phyloP scores from a whole-genome alignment of 495 filamentous ascomycete species.

The Hypoxylon fragiforme region DNA sequence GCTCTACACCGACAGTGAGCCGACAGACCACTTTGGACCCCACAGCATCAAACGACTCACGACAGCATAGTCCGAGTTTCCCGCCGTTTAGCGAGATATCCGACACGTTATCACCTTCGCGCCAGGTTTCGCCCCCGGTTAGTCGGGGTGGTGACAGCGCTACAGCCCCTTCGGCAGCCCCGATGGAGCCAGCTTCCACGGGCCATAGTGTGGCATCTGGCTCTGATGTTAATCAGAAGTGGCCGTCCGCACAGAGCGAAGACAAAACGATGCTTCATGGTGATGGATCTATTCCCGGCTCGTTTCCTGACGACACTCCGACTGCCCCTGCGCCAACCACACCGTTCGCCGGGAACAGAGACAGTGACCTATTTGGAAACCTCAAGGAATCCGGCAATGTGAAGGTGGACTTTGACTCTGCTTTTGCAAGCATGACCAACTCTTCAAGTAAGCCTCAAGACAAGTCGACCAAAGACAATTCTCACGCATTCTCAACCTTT shows the following conservation, averaged over 20 bases:
- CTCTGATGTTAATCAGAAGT: conserved; percentile 35
- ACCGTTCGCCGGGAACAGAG: conserved; percentile 34
- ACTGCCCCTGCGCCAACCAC: conserved; percentile 51
- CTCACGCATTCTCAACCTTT: conserved; percentile 50
- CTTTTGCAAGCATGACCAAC: conserved; percentile 65
- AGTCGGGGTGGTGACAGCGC: conserved; percentile 65
- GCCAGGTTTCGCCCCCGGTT: conserved; percentile 77
- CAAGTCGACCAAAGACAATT: conserved; percentile 33
- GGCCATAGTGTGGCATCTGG: conserved; percentile 43
- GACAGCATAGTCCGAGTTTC: conserved; percentile 73
- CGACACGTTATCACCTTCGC: conserved; percentile 75
- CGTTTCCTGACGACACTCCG: conserved; percentile 61
- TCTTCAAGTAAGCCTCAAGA: conserved; percentile 35
- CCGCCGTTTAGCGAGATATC: conserved; percentile 65
- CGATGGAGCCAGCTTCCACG: conserved; percentile 38
- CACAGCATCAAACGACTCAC: conserved; percentile 64
- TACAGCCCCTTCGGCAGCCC: conserved; percentile 36
- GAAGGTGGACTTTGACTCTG: conserved; percentile 78
- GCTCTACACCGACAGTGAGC: conserved; percentile 59
- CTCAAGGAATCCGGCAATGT: conserved; percentile 57
- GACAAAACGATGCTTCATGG: conserved; percentile 21
- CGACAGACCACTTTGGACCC: conserved; percentile 55
- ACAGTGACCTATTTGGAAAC: conserved; percentile 59
- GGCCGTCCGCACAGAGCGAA: conserved; percentile 33
- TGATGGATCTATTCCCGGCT: conserved; percentile 54